Evolutionary conservation across 2,329 filamentous ascomycete species (phyloP).

Genomic region (Dactylonectria macrodidyma): DNA sequence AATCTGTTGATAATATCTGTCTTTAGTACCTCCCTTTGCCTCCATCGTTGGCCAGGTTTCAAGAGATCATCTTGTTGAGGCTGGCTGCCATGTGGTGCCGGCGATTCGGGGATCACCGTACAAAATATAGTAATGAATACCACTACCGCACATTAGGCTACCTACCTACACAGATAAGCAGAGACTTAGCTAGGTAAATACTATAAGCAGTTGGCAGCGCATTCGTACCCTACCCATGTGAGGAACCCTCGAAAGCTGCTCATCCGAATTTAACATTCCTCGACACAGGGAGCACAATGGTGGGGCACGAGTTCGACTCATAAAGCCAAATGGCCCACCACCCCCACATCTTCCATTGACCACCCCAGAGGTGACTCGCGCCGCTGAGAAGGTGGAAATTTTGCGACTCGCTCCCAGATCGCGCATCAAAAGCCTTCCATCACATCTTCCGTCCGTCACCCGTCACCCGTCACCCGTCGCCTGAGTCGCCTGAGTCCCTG

Average conservation of each 20-base stretch:
- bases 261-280: neutral
- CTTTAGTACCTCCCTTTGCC: no score
- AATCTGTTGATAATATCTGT: no score
- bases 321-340: slow-evolving; percentile 7
- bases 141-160: neutral
- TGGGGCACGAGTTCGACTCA: slow-evolving; percentile 44
- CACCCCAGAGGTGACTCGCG: slow-evolving; percentile 1
- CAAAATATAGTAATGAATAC: no score
- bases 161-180: neutral
- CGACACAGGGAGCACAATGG: slow-evolving; percentile 40
- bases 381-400: slow-evolving; percentile 36
- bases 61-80: no score
- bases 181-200: no score
- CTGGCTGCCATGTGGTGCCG: no score
- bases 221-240: slow-evolving; percentile 12
- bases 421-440: slow-evolving; percentile 14
- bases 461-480: slow-evolving; percentile 11
- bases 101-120: no score
- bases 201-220: no score
- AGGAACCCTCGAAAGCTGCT: neutral
- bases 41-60: no score
- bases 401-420: slow-evolving; percentile 39
- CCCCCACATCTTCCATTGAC: slow-evolving; percentile 6
- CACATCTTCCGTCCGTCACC: neutral
- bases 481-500: slow-evolving; percentile 26